phyloP scores from a whole-genome alignment of 257 asterid species.

The Plantago elongata region DNA sequence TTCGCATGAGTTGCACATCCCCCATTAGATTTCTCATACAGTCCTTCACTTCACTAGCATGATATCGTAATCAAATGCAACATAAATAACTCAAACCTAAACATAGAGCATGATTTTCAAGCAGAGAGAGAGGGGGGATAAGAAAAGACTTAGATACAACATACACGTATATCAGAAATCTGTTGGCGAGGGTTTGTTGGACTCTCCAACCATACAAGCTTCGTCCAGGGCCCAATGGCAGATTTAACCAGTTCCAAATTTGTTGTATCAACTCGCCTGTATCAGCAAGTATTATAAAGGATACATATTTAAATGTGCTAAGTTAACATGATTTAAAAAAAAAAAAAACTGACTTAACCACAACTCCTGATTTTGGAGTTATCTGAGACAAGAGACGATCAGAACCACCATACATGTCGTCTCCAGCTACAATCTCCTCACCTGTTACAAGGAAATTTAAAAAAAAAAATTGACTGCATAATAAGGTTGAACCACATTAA shows the following conservation, averaged over 20 bases:
- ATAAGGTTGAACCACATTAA: not conserved
- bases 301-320: constrained; percentile 1
- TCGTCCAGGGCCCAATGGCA: constrained; percentile 60
- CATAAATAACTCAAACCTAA: too few relatives aligned
- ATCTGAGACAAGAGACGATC: constrained; percentile 84
- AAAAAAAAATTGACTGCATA: not conserved
- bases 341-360: constrained; percentile 62
- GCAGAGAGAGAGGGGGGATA: not conserved
- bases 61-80: too few relatives aligned
- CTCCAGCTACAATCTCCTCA: constrained; percentile 89
- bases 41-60: too few relatives aligned
- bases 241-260: constrained; percentile 67
- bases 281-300: constrained; percentile 19
- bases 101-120: too few relatives aligned
- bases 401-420: constrained; percentile 96
- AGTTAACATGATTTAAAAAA: not conserved
- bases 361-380: constrained; percentile 68
- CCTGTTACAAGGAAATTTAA: constrained; percentile 42
- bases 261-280: constrained; percentile 84
- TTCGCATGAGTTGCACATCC: too few relatives aligned
- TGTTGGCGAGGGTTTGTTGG: constrained; percentile 98
- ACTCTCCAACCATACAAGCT: constrained; percentile 97
- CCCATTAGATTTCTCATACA: too few relatives aligned
- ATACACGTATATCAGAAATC: constrained; percentile 77
- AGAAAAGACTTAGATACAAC: constrained; percentile 12